These are phyloP conservation scores for Helminthosporium solani DNA, from an alignment of 2,329 filamentous ascomycete species.

Conservation along the genomic window DNA sequence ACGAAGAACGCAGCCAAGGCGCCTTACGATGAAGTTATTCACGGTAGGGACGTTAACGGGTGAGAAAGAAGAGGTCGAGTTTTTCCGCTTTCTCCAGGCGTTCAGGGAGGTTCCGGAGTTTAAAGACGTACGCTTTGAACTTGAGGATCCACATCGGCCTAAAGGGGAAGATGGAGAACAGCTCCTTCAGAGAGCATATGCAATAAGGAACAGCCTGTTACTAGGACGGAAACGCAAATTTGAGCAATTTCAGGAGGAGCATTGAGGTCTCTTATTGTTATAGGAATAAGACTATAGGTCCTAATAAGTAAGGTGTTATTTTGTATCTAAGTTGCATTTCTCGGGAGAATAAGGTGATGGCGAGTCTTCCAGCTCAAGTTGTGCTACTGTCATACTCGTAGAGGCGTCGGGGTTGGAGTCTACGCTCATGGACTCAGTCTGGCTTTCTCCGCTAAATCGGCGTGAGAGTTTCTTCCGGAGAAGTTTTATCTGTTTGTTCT, in stretches of 20 bases:
- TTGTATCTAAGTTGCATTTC: neutral
- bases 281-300: constrained; percentile 1
- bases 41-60: constrained; percentile 8
- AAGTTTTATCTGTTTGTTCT: constrained; percentile 8
- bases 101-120: constrained; percentile 11
- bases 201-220: constrained; percentile 7
- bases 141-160: constrained; percentile 3
- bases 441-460: neutral
- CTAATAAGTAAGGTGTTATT: neutral
- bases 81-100: constrained; percentile 11
- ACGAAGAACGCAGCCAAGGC: constrained; percentile 7
- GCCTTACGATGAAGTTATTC: constrained; percentile 9
- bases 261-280: neutral
- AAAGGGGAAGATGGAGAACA: constrained; percentile 4
- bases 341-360: neutral
- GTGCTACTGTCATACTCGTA: neutral
- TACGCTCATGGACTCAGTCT: neutral
- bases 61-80: constrained; percentile 9
- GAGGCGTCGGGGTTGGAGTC: neutral
- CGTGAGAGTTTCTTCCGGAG: constrained; percentile 6
- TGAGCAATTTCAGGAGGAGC: constrained; percentile 5
- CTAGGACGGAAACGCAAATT: constrained; percentile 6
- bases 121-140: constrained; percentile 9
- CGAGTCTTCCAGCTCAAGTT: constrained; percentile 2
- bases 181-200: constrained; percentile 3